A percentile compares a stretch with the other conserved stretches of the same genome.
Conservation (phyloP, 345 rosid genomes). For the Eucalyptus cladocalyx region DNA sequence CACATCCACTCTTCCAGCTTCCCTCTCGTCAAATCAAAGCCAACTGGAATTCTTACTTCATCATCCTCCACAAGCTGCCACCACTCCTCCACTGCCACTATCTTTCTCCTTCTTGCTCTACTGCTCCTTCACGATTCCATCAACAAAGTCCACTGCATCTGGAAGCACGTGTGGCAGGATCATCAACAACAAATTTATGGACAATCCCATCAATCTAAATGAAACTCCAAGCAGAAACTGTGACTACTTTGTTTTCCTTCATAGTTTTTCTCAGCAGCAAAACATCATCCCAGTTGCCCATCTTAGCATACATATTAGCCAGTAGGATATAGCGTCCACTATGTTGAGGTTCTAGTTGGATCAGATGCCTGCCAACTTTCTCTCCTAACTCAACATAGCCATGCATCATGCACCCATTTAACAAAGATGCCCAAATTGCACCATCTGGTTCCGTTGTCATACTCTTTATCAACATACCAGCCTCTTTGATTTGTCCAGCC, state of each 20-base stretch:
- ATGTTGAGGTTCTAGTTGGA: constrained; percentile 11
- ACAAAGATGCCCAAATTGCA: constrained; percentile 13
- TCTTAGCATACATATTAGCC: constrained; percentile 10
- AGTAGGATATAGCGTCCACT: constrained; percentile 16
- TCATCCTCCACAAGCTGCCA: constrained; percentile 22
- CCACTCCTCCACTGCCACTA: neutral
- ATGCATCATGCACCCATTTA: constrained; percentile 11
- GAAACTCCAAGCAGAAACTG: constrained; percentile 13
- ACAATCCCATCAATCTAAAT: constrained; percentile 13
- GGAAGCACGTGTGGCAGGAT: neutral
- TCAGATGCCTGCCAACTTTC: constrained; percentile 2
- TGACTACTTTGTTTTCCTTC: constrained; percentile 1
- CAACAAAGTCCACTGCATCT: constrained; percentile 20
- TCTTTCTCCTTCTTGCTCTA: constrained; percentile 18
- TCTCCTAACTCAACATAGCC: neutral
- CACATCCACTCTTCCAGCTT: constrained; percentile 72
- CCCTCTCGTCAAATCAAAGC: constrained; percentile 82
- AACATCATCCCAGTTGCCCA: constrained; percentile 22
- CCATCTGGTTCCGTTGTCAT: constrained; percentile 22
- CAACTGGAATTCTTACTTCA: constrained; percentile 75
- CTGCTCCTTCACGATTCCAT: constrained; percentile 50
- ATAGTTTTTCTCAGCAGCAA: constrained; percentile 7
- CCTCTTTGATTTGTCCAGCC: constrained; percentile 10
- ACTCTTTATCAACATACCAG: neutral
- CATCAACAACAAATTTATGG: constrained; percentile 9